Base-by-base conservation (phyloP, 2,329 filamentous ascomycete species). In the Dactylellina drechsleri region DNA sequence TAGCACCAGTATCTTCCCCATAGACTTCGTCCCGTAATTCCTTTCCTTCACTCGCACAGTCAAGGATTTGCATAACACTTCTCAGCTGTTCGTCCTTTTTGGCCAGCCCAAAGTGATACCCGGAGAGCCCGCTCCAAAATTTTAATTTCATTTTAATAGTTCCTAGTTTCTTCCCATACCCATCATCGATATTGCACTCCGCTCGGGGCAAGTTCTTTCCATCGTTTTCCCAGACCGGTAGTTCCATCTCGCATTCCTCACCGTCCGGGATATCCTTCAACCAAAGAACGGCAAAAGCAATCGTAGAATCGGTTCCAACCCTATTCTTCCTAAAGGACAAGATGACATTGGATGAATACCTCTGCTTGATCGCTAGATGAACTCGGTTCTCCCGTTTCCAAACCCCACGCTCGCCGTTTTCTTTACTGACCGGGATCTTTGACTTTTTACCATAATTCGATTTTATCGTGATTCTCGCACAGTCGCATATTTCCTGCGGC, bases 181-280 rank as follows among this genome's bases (percentile, higher is more conserved):
- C 86, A 10, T 86, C 84, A 40, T 86, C 81, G 0, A 83, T 82
- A 62, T 86, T 81, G 62, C 81, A 81, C 45, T 85, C 83, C 0
- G 86, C 87, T 10, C 85, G 85, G 80, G 85, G 81, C 80, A 89
- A 83, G 20, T 79, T 77, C 16, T 79, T 76, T 20, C 79, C 78
- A 77, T 90, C 85, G 23, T 89, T 88, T 79, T 88, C 89, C 87
- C 89, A 92, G 1, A 92, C 85, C 4, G 87, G 82, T 2, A 92
- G 79, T 3, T 84, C 84, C 7, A 90, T 78, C 0, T 85, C 87
- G 50, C 84, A 83, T 61, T 89, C 85, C 78, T 91, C 87, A 72
- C 91, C 90, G 68, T 92, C 90, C 0, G 85, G 82, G 0, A 92
- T 83, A n/a, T 91, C 87, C 76, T 88, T 87, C 16, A 92, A 83